These are phyloP conservation scores for Cystobasidium onofrii DNA, from an alignment of 768 basidiomycete species.

Conservation along the genomic window DNA sequence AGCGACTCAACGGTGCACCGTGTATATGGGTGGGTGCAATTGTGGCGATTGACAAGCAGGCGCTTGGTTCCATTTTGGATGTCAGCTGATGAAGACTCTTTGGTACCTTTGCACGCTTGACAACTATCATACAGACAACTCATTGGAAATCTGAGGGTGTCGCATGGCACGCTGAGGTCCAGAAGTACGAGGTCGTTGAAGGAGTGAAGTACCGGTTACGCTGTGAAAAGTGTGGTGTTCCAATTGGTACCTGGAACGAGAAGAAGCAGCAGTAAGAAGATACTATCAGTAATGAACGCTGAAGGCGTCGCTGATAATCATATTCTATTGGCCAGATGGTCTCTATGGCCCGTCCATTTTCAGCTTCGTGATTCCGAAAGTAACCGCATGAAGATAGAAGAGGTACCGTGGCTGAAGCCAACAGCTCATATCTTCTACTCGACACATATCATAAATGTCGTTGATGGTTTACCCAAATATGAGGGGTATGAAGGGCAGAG, in stretches of 20 bases:
- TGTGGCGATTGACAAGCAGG: neutral
- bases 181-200: slow-evolving; percentile 48
- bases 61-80: neutral
- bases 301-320: neutral
- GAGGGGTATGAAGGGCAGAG: slow-evolving; percentile 54
- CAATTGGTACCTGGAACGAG: slow-evolving; percentile 54
- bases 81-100: too few relatives aligned
- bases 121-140: slow-evolving; percentile 51
- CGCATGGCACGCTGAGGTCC: slow-evolving; percentile 48
- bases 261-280: slow-evolving; percentile 52
- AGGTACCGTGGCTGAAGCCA: slow-evolving; percentile 56
- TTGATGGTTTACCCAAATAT: slow-evolving; percentile 59
- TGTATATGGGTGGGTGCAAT: slow-evolving; percentile 48
- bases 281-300: too few relatives aligned
- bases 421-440: slow-evolving; percentile 62
- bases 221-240: slow-evolving; percentile 58
- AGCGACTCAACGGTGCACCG: slow-evolving; percentile 55
- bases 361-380: slow-evolving; percentile 47
- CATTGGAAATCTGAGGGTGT: slow-evolving; percentile 53
- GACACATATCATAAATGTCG: slow-evolving; percentile 55
- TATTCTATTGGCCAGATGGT: slow-evolving; percentile 1
- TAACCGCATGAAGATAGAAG: slow-evolving; percentile 49
- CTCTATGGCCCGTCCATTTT: slow-evolving; percentile 55
- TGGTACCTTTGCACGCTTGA: too few relatives aligned
- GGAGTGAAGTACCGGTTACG: slow-evolving; percentile 56